A percentile compares a stretch with the other conserved stretches of the same genome.
Conservation (phyloP, 2,329 filamentous ascomycete genomes). For the Trichothecium sympodiale region DNA sequence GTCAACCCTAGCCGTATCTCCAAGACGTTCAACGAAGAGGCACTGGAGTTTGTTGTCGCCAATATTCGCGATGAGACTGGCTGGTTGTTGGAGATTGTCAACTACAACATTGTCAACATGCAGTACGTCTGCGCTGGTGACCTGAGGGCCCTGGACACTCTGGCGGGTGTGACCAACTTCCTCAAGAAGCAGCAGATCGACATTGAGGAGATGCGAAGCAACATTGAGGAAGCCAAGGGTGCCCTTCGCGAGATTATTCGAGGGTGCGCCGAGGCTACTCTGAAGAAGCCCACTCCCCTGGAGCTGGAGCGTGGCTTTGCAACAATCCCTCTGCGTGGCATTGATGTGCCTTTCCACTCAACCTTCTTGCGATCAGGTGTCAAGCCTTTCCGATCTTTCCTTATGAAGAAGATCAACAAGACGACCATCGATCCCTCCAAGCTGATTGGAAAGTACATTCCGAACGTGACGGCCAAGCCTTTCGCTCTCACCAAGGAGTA, state of each 20-base stretch:
- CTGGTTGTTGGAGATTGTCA: conserved; percentile 98
- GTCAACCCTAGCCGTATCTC: conserved; percentile 97
- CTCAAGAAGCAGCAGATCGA: conserved; percentile 96
- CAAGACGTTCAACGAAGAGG: conserved; percentile 97
- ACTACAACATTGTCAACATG: conserved; percentile 76
- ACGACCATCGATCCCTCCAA: conserved; percentile 96
- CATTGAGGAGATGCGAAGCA: conserved; percentile 84
- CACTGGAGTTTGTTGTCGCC: conserved; percentile 91
- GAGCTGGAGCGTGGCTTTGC: conserved; percentile 91
- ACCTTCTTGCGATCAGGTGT: conserved; percentile 96
- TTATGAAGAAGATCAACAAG: conserved; percentile 99
- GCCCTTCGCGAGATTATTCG: conserved; percentile 86
- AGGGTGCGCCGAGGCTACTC: conserved; percentile 75
- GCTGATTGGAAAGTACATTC: conserved; percentile 96
- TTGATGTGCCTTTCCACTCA: conserved; percentile 98
- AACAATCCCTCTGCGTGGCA: conserved; percentile 91
- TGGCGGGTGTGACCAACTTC: conserved; percentile 80
- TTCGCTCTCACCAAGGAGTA: conserved; percentile 97
- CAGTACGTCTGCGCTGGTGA: conserved; percentile 65
- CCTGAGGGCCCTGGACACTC: conserved; percentile 58
- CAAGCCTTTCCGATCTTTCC: conserved; percentile 96
- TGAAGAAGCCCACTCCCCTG: conserved; percentile 77
- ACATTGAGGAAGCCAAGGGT: conserved; percentile 81
- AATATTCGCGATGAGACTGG: conserved; percentile 88
- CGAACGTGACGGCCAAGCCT: conserved; percentile 92